Conservation (phyloP, 2,329 filamentous ascomycete genomes). For the Colletotrichum melonis region DNA sequence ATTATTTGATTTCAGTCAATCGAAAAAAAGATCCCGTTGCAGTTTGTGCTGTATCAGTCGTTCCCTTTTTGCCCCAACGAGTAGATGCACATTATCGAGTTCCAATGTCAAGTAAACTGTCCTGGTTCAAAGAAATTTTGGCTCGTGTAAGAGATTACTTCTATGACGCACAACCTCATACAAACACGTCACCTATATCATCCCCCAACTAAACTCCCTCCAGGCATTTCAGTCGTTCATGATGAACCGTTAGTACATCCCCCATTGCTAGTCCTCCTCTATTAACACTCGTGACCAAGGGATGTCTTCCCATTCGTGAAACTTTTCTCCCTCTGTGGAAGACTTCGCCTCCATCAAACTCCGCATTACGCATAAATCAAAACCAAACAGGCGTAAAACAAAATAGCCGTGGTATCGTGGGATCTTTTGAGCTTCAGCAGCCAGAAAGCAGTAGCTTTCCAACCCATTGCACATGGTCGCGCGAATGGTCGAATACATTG, state of each 20-base stretch:
- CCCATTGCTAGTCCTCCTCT: not conserved
- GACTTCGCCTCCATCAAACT: not conserved
- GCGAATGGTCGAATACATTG: not conserved
- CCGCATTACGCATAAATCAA: not conserved
- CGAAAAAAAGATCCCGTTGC: not conserved
- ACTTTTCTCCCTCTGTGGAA: not conserved
- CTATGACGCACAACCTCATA: not conserved
- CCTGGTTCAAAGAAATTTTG: not conserved
- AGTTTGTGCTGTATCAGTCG: not conserved
- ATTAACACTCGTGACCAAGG: not conserved
- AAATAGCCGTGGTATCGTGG: conserved; percentile 4
- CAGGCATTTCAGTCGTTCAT: not conserved
- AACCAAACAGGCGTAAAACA: not conserved
- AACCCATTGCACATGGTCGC: not conserved
- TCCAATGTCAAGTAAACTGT: not conserved
- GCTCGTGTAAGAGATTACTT: not conserved
- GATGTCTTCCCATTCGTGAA: not conserved
- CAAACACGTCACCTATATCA: not conserved
- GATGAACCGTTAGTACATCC: not conserved
- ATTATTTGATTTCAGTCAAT: not conserved
- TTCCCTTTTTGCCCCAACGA: not conserved
- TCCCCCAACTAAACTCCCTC: too few species aligned
- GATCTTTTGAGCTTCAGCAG: not conserved
- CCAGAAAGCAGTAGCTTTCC: not conserved
- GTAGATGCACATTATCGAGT: not conserved